Evolutionary conservation across 805 yeast genomes (phyloP).

Genomic region (Saitoella complicata): DNA sequence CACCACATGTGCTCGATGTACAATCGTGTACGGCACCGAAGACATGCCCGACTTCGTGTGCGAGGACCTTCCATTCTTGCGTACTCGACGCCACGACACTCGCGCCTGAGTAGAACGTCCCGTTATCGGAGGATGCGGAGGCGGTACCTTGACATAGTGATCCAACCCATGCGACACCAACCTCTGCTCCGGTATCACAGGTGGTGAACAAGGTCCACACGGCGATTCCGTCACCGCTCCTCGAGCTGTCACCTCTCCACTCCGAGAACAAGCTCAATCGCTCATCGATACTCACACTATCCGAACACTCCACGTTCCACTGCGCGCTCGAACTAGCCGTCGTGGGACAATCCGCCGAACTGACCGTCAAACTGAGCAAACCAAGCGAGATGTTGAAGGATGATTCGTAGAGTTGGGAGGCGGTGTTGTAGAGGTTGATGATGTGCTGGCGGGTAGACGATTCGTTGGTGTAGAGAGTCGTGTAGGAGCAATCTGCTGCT

Average conservation of each 20-base stretch:
- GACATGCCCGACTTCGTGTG: conserved; percentile 26
- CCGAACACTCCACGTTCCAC: too few relatives aligned
- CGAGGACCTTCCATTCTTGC: conserved; percentile 22
- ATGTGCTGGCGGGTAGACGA: conserved; percentile 18
- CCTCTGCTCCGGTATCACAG: too few relatives aligned
- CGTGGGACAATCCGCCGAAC: not conserved
- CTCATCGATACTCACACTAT: too few relatives aligned
- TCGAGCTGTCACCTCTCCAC: too few relatives aligned
- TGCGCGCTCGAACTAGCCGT: too few relatives aligned
- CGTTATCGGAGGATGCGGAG: conserved; percentile 6
- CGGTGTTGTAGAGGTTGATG: conserved; percentile 20
- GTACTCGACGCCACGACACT: conserved; percentile 21
- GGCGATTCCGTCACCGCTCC: too few relatives aligned
- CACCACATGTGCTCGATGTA: conserved; percentile 20
- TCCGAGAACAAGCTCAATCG: too few relatives aligned
- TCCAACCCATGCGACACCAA: too few relatives aligned
- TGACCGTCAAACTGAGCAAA: conserved; percentile 3
- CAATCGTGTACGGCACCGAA: conserved; percentile 29
- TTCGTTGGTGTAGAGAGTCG: conserved; percentile 15
- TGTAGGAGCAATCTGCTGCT: conserved; percentile 23
- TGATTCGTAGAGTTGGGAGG: conserved; percentile 21
- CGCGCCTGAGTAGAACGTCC: conserved; percentile 17
- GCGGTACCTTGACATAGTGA: too few relatives aligned
- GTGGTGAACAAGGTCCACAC: too few relatives aligned
- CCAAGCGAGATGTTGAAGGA: conserved; percentile 24